Base-by-base conservation (phyloP, 1,139 yeast genomes). In the Taphrina confusa region DNA sequence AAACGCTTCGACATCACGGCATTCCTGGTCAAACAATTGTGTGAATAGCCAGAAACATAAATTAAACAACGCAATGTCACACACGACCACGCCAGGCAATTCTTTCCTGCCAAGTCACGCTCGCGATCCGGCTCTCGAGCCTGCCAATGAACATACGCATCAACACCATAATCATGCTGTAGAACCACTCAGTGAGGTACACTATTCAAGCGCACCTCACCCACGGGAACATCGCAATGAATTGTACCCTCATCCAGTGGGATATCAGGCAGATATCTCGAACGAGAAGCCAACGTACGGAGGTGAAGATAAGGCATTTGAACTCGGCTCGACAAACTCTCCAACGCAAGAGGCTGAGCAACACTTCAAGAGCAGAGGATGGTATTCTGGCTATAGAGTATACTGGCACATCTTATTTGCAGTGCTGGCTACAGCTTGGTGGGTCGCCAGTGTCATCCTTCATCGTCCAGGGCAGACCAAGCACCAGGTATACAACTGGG, bases 381-480 rank as follows among this genome's bases (percentile, higher is more conserved):
- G 58, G 58, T 54, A 54, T 25, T 54, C 58, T 23, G 58, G 58
- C 12, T 54, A 31, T 51, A 36, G 37, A 12, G 11, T 44, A 18
- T 54, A 54, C 36, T 54, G 58, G 58, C 58, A 54, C 37, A 18
- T 34, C 18, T 20, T 54, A 16, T 54, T 71, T 59, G 74, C 72
- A 4, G 55, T 66, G 22, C 80, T 83, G 65, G 82, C 82, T 75
- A 82, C 87, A 3, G 78, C 83, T 2, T 83, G 87, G 87, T 83
- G 86, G 86, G 69, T 82, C 37, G 78, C 85, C 12, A 80, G 83
- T 59, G 61, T 83, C 28, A 79, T 77, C 61, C 87, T 56, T n/a
- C 60, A 56, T 18, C 31, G 47, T 20, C 60, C 60, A 12, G 36
- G 33, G 12, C 58, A 54, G 45, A 37, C 49, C 23, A 47, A 82